Conservation (phyloP, 306 rosid genomes). For the Bauhinia variegata region DNA sequence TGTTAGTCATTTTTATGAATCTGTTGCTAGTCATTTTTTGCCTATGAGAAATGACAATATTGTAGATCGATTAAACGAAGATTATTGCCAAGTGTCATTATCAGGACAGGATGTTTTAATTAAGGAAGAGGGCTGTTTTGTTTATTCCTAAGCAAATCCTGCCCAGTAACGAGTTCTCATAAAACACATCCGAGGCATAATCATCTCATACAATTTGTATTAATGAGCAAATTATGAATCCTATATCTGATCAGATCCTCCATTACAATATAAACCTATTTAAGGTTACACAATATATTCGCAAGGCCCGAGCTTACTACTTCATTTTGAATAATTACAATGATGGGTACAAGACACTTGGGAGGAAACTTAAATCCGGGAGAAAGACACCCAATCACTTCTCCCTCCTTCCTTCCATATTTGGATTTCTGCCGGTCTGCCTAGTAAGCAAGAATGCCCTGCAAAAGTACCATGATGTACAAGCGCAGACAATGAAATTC, state of each 20-base stretch:
- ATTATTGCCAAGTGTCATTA: background rate
- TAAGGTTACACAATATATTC: constrained; percentile 18
- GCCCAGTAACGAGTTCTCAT: background rate
- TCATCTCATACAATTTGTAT: background rate
- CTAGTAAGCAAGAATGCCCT: constrained; percentile 26
- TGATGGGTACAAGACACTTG: constrained; percentile 6
- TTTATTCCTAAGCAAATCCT: background rate
- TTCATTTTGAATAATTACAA: constrained; percentile 5
- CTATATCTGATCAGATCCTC: constrained; percentile 19
- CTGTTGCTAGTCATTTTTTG: background rate
- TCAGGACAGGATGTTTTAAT: background rate
- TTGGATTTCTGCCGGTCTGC: constrained; percentile 10
- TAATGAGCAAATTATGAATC: constrained; percentile 4
- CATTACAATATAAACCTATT: constrained; percentile 17
- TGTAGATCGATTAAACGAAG: background rate
- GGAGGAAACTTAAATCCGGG: constrained; percentile 24
- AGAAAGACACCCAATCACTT: constrained; percentile 20
- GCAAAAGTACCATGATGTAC: background rate
- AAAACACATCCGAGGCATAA: background rate
- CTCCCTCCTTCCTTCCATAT: constrained; percentile 24
- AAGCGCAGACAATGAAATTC: constrained; percentile 2
- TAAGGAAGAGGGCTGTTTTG: background rate
- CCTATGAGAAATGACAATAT: background rate
- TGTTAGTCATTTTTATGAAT: background rate
- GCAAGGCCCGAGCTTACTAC: constrained; percentile 8